These are phyloP conservation scores for Vitis cinerea DNA, from an alignment of 164 flowering plant species.

Conservation along the genomic window DNA sequence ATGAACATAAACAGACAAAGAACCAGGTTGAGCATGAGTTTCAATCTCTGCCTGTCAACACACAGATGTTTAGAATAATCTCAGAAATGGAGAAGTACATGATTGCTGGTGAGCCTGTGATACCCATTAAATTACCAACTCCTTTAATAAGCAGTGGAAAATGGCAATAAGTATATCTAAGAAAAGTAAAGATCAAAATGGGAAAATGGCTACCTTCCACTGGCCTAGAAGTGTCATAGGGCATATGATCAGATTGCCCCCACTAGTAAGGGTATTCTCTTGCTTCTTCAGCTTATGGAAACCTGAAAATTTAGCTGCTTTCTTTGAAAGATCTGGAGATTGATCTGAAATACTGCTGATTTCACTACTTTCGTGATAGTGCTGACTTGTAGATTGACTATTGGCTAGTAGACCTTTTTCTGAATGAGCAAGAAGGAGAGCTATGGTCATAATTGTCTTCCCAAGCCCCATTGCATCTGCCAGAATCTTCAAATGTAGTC, in stretches of 20 bases:
- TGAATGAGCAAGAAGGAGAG: constrained; percentile 74
- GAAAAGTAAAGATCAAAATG: neutral
- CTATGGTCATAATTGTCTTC: constrained; percentile 93
- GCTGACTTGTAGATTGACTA: constrained; percentile 28
- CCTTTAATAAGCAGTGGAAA: neutral
- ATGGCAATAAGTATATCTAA: too few relatives aligned
- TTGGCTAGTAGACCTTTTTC: constrained; percentile 46
- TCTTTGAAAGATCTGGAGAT: constrained; percentile 37
- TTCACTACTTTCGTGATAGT: constrained; percentile 36
- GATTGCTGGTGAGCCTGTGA: neutral
- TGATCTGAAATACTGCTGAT: constrained; percentile 24
- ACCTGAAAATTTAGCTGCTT: constrained; percentile 43
- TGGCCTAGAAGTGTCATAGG: constrained; percentile 97
- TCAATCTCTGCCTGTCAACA: constrained; percentile 83
- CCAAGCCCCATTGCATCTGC: constrained; percentile 99
- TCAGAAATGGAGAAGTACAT: neutral
- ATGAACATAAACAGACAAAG: constrained; percentile 79
- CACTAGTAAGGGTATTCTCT: constrained; percentile 41
- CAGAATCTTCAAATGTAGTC: constrained; percentile 66
- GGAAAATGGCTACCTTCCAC: constrained; percentile 73
- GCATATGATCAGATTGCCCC: constrained; percentile 85
- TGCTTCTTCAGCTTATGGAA: constrained; percentile 59
- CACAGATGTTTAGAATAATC: neutral
- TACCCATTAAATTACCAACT: neutral
- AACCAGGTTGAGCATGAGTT: constrained; percentile 73